Evolutionary conservation across 2,329 filamentous ascomycete species (phyloP), one percentile per base, ranked within the genome.

Genomic region (Colletotrichum graminicola): DNA sequence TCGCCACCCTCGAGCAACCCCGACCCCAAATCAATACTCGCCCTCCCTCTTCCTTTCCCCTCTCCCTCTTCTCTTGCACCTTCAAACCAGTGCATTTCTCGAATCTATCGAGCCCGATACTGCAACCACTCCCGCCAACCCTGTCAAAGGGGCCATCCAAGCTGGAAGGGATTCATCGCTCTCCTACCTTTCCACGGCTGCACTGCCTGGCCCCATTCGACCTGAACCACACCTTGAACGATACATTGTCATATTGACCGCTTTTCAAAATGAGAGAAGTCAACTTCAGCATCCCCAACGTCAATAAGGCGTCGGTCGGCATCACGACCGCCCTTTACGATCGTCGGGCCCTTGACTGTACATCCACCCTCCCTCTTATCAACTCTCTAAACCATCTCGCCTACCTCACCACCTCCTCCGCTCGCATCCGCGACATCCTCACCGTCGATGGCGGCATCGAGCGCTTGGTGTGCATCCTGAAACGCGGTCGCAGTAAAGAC

Each of bases 391-490:
- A 98, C 83, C 96, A 99, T 81, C 93, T 99, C 76, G 95, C 96
- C 75, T 98, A 99, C 80, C 93, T 99, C 76, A 99, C 96, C 69
- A 98, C 96, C 39, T 98, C 96, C 3, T 99, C 96, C 2, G 95
- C 95, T 73, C 94, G 96, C 74, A 99, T 99, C 81, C 91, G 96
- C 77, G 96, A 99, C 80, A 99, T 99, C 74, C 89, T 99, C 75
- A 98, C 95, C 68, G 94, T 99, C 84, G 96, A 99, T 92, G 96
- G 96, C 82, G 96, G 96, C 73, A 96, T 99, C 81, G 96, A 99
- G 85, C 88, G 95, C 75, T 86, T 99, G 76, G 94, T 99, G 80
- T 98, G 94, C 88, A 98, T 99, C 79, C 89, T 99, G 81, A 99
- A 99, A 83, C 94, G 97, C 83, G 96, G 96, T 74, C 89, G 96